These are phyloP conservation scores for Solanum okadae DNA, from an alignment of 257 asterid genomes.

Conservation along the genomic window DNA sequence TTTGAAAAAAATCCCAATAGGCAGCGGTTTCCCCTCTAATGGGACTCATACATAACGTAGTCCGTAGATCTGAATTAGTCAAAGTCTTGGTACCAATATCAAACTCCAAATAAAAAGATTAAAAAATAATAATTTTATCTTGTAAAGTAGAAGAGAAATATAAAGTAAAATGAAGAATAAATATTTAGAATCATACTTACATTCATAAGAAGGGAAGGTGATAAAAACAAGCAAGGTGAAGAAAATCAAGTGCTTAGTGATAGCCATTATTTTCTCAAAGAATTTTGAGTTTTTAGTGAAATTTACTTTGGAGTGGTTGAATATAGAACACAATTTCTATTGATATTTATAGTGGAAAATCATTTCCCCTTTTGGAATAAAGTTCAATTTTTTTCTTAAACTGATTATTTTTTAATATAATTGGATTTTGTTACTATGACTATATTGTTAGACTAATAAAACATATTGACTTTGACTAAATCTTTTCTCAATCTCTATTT, in stretches of 20 bases:
- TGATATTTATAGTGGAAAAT: background rate
- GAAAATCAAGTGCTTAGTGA: background rate
- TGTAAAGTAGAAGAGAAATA: background rate
- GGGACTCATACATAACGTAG: background rate
- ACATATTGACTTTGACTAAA: background rate
- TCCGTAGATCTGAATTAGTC: background rate
- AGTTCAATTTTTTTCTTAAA: background rate
- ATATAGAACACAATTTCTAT: background rate
- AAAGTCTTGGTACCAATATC: background rate
- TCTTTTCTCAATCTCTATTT: background rate
- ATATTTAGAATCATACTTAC: background rate
- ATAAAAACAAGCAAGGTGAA: background rate
- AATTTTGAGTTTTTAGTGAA: background rate
- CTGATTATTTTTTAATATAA: background rate
- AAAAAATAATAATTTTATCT: background rate
- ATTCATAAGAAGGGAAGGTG: background rate
- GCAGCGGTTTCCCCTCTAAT: too few species aligned
- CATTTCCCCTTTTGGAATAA: background rate
- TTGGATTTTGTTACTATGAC: background rate
- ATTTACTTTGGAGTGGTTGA: background rate
- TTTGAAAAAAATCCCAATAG: background rate
- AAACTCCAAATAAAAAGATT: rapidly evolving
- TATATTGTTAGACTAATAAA: background rate
- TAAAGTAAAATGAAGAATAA: background rate
- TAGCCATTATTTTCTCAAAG: background rate